Base-by-base conservation (phyloP, 169 alveolate genomes). In the Plasmodium inui region DNA sequence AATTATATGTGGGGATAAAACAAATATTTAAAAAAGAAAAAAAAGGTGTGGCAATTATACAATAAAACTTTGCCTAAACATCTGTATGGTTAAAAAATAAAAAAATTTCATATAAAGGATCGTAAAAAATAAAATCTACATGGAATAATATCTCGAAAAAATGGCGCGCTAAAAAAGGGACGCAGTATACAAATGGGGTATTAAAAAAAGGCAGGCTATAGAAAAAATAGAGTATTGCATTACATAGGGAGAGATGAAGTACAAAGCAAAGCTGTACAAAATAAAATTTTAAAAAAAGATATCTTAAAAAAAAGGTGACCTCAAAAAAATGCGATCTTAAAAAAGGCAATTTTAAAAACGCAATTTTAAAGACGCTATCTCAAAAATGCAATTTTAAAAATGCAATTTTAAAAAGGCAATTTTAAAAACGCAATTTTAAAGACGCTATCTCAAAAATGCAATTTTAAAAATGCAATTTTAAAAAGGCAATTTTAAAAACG, bases 41-140 rank as follows among this genome's bases (percentile, higher is more conserved):
- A 67, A 7, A 46, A 12, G 76, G 14, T n/a, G n/a, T 19, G 76
- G 10, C 7, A 67, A 67, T 67, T 8, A 67, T 67, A 67, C 10
- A 19, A 67, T 67, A 67, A 22, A 19, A 67, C 22, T 67, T 19
- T n/a, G 41, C 14, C 30, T 67, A 67, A 67, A 67, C 76, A 67
- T 12, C 41, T 67, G 37, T 67, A 67, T 26, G 32, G 17, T 9
- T 9, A 67, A 67, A 67, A 67, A 61, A 61, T 22, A 61, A 22
- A 22, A 67, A 67, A 67, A 67, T 22, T 67, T 67, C 76, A 67
- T 41, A 67, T 67, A 67, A 19, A 67, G n/a, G 30, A 67, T 67
- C 76, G 76, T 67, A 67, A 67, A 67, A 67, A 67, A 67, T 67
- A 26, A 67, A 67, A 67, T 67, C 28, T 67, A 67, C 37, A 67